Evolutionary conservation across 2,329 filamentous ascomycete genomes (phyloP).

Genomic region (Dactylellina sp.): DNA sequence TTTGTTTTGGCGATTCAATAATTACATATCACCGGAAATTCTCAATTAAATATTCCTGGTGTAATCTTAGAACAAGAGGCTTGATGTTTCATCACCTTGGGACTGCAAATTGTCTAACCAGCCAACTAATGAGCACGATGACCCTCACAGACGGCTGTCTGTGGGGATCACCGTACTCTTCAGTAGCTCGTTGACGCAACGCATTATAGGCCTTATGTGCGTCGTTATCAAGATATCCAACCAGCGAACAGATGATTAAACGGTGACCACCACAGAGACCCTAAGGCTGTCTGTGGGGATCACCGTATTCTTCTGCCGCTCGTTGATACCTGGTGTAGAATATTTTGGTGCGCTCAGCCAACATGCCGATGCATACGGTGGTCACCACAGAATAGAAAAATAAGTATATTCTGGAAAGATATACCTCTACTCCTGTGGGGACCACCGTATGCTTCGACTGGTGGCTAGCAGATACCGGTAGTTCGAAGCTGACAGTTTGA

Average conservation of each 20-base stretch:
- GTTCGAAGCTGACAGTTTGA: background rate
- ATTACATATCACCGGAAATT: too few species aligned
- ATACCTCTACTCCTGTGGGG: conserved; percentile 58
- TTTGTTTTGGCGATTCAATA: too few species aligned
- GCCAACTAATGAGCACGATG: conserved; percentile 52
- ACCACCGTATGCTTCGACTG: conserved; percentile 54
- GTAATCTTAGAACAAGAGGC: too few species aligned
- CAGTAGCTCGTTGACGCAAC: conserved; percentile 37
- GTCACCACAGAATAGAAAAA: conserved; percentile 48
- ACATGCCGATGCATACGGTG: conserved; percentile 46
- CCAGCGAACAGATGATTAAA: conserved; percentile 55
- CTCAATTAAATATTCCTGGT: too few species aligned
- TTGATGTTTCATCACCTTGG: too few species aligned
- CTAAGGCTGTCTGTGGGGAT: conserved; percentile 55
- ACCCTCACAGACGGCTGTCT: conserved; percentile 55
- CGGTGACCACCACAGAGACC: conserved; percentile 52
- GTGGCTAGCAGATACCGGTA: conserved; percentile 13
- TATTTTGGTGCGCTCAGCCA: conserved; percentile 14
- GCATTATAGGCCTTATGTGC: background rate
- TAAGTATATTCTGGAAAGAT: conserved; percentile 57
- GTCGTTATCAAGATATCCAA: conserved; percentile 21
- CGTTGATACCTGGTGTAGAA: conserved; percentile 30
- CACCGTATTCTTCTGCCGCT: conserved; percentile 57
- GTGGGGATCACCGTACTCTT: conserved; percentile 57
- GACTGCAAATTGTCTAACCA: conserved; percentile 22